These are phyloP conservation scores for Ensete ventricosum DNA, from an alignment of 176 grass and related monocot species.

Conservation along the genomic window DNA sequence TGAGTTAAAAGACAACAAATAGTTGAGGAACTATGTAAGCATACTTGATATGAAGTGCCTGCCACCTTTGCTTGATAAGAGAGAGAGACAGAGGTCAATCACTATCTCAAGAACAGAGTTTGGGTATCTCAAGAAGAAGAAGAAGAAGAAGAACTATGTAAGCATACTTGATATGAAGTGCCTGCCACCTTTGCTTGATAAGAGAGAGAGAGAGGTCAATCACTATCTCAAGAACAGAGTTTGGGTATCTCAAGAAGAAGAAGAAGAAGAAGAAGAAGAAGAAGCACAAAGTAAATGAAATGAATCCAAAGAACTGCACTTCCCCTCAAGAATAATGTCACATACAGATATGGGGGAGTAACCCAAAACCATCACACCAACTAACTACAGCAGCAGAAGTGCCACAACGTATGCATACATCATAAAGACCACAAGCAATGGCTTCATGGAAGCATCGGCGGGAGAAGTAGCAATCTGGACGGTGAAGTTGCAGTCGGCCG, in stretches of 20 bases:
- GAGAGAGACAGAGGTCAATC: too few relatives aligned
- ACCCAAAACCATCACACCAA: background rate
- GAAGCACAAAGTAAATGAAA: too few relatives aligned
- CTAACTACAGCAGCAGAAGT: background rate
- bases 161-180: background rate
- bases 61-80: too few relatives aligned
- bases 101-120: background rate
- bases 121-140: background rate
- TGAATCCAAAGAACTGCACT: background rate
- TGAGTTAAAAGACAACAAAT: too few relatives aligned
- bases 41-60: background rate
- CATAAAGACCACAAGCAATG: background rate
- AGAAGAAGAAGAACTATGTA: too few relatives aligned
- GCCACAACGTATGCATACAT: background rate
- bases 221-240: background rate
- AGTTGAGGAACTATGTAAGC: too few relatives aligned
- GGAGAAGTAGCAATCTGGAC: slow-evolving; percentile 28
- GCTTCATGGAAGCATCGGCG: background rate
- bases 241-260: background rate
- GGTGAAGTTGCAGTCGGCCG: slow-evolving; percentile 31
- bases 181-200: too few relatives aligned
- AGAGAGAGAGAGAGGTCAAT: too few relatives aligned
- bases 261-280: too few relatives aligned
- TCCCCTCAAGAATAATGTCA: background rate
- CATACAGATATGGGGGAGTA: background rate